A percentile compares a stretch with the other conserved stretches of the same genome.
These are phyloP conservation scores for Dendrobium chrysotoxum DNA, from an alignment of 106 monocot species.

Conservation along the genomic window DNA sequence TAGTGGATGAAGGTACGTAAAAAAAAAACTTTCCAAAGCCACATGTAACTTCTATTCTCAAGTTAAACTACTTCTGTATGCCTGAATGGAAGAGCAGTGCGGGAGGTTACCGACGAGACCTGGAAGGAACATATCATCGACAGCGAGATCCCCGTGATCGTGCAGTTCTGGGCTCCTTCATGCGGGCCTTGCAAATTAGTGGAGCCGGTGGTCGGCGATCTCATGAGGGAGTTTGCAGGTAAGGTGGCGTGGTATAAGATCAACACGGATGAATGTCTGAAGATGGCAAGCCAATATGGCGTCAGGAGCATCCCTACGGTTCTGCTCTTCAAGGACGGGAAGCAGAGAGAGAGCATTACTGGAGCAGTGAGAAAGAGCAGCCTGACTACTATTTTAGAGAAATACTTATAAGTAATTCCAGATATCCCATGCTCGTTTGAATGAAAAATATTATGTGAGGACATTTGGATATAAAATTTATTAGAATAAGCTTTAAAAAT, in stretches of 20 bases:
- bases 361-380: constrained; percentile 52
- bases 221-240: constrained; percentile 46
- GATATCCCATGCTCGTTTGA: too few relatives aligned
- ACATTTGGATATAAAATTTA: too few relatives aligned
- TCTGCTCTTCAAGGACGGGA: constrained; percentile 54
- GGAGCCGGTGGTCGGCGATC: constrained; percentile 41
- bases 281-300: constrained; percentile 42
- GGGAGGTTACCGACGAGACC: constrained; percentile 29
- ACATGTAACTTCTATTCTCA: background rate
- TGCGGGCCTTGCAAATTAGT: constrained; percentile 71
- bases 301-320: constrained; percentile 68
- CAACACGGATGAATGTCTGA: constrained; percentile 62
- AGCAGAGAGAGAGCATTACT: constrained; percentile 53
- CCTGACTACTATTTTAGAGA: constrained; percentile 33
- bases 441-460: too few relatives aligned
- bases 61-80: background rate
- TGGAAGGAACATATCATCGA: constrained; percentile 30
- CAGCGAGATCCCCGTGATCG: constrained; percentile 32
- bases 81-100: constrained; percentile 13
- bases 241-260: constrained; percentile 54
- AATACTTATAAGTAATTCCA: constrained; percentile 16
- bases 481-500: too few relatives aligned
- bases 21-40: background rate
- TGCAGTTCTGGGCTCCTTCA: constrained; percentile 73
- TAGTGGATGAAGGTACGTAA: constrained; percentile 40